A percentile compares a stretch with the other conserved stretches of the same genome.
Conservation (phyloP, 441 rosid species). For the Gossypium aridum region DNA sequence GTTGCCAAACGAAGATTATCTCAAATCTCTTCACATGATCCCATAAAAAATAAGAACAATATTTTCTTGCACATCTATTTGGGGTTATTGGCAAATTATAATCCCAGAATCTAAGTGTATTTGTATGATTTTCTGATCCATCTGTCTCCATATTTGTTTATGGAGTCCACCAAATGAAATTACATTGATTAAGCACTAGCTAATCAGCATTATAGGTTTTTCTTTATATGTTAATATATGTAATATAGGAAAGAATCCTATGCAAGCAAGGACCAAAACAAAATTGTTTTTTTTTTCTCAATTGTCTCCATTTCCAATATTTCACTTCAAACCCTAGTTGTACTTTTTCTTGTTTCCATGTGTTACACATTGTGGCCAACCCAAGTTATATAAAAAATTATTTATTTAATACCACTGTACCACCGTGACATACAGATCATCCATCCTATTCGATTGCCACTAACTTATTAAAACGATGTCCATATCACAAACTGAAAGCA, state of each 20-base stretch:
- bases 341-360: neutral
- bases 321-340: neutral
- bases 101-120: neutral
- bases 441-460: neutral
- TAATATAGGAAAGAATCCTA: slow-evolving; percentile 6
- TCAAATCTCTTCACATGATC: slow-evolving; percentile 14
- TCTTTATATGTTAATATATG: neutral
- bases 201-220: neutral
- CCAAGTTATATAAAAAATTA: neutral
- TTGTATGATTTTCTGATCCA: neutral
- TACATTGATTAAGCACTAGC: neutral
- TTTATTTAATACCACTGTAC: neutral
- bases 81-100: neutral
- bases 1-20: slow-evolving; percentile 7
- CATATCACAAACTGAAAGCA: neutral
- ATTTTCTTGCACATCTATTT: neutral
- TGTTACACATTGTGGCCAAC: neutral
- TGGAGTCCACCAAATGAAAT: slow-evolving; percentile 1
- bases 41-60: neutral
- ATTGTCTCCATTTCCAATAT: neutral
- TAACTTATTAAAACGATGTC: neutral
- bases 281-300: neutral
- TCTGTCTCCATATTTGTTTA: neutral
- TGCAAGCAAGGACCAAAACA: neutral
- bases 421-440: neutral